Base-by-base conservation (phyloP, 768 basidiomycete species). In the Ephemerocybe angulata region DNA sequence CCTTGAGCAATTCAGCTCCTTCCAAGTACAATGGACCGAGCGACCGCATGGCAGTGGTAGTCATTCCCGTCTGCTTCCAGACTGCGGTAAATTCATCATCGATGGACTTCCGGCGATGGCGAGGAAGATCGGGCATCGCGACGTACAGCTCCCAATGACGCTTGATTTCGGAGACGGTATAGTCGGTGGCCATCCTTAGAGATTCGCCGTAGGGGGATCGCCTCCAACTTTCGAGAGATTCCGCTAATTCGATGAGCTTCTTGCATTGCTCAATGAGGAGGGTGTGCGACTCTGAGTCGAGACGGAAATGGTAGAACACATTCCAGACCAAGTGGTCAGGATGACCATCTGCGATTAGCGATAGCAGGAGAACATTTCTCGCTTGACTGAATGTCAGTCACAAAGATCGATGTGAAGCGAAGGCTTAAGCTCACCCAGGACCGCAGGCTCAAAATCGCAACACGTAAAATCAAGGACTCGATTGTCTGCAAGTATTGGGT, bases 401-500 rank as follows among this genome's bases (percentile, higher is more conserved):
- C n/a, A 48, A 47, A 43, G 28, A 21, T 10, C n/a, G 38, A 22
- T 5, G 12, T 46, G 17, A 15, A 54, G 40, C 22, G 25, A 38
- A 21, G 42, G 8, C 13, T 5, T 28, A 47, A 25, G 46, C 65
- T 19, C 55, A 78, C 80, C 79, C 42, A 81, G 56, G 13, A 79
- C 63, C 0, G 72, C 81, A 2, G 79, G 73, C 29, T 83, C 80
- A 42, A 68, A 60, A 62, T 83, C 80, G 52, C 76, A 79, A 50
- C 79, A 81, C 17, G 80, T 82, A 44, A 81, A 75, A 59, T 81
- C 80, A 24, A 80, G 57, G 0, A 41, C 40, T n/a, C 78, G 69
- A 27, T 55, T 50, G 19, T 51, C 70, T 69, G 31, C 15, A 11
- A 50, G 1, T 17, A 40, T 40, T 35, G 28, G 3, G 40, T 27